Conservation (phyloP, 208 protist genomes). For the Crithidia fasciculata region DNA sequence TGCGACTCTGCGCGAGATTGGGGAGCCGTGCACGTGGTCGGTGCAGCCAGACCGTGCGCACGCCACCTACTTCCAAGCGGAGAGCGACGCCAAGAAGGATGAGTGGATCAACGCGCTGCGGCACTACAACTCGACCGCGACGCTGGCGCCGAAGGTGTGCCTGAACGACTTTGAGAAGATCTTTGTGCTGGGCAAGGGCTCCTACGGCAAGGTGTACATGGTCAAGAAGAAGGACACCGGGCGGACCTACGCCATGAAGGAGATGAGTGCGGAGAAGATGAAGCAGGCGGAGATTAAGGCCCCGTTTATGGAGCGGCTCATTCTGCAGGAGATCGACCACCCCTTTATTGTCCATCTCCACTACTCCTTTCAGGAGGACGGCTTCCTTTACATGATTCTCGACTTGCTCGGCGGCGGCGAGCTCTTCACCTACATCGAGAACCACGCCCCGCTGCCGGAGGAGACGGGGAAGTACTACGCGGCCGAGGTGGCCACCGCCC, state of each 20-base stretch:
- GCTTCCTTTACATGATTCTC: constrained; percentile 92
- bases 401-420: constrained; percentile 94
- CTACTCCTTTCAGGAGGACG: constrained; percentile 95
- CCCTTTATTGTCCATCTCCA: constrained; percentile 96
- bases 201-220: constrained; percentile 93
- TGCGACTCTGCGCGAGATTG: constrained; percentile 32
- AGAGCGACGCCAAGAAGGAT: constrained; percentile 43
- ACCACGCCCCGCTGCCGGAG: constrained; percentile 67
- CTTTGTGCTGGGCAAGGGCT: constrained; percentile 90
- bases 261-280: constrained; percentile 85
- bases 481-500: constrained; percentile 88
- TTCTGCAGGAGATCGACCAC: constrained; percentile 92
- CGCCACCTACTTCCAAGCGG: constrained; percentile 36
- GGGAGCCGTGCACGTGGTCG: constrained; percentile 31
- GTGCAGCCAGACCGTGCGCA: constrained; percentile 33
- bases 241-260: constrained; percentile 93
- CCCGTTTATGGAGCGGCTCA: constrained; percentile 83
- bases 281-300: constrained; percentile 35
- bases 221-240: constrained; percentile 87
- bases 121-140: constrained; percentile 38
- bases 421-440: constrained; percentile 86
- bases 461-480: constrained; percentile 90
- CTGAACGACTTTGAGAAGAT: constrained; percentile 90
- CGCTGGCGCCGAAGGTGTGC: constrained; percentile 56
- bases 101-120: constrained; percentile 48